A percentile compares a stretch with the other conserved stretches of the same genome.
Evolutionary conservation across 352 stramenopile genomes (phyloP).

Genomic region (Pythium volutum): DNA sequence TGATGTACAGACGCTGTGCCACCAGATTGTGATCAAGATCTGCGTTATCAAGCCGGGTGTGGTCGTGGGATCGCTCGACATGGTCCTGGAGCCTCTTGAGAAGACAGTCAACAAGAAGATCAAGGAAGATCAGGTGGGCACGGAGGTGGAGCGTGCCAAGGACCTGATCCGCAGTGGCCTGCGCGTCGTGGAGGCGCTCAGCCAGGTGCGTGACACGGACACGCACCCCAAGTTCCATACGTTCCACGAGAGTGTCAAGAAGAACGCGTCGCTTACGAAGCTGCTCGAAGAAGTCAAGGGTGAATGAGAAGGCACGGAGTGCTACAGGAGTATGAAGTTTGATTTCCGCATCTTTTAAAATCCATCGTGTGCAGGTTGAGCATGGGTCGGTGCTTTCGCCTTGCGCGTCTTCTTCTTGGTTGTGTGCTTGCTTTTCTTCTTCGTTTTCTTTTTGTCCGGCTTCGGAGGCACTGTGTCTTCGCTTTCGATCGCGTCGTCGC

Average conservation of each 20-base stretch:
- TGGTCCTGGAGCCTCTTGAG: constrained; percentile 91
- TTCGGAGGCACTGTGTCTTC: too few relatives aligned
- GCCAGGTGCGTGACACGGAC: constrained; percentile 64
- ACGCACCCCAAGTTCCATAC: constrained; percentile 67
- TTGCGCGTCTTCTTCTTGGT: constrained; percentile 8
- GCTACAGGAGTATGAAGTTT: neutral
- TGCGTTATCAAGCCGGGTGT: constrained; percentile 75
- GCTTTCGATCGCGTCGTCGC: neutral
- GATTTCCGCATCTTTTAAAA: constrained; percentile 25
- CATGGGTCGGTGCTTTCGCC: constrained; percentile 11
- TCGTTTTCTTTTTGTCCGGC: neutral
- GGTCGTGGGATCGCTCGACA: constrained; percentile 84
- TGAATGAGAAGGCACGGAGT: constrained; percentile 26
- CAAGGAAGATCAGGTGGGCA: constrained; percentile 94
- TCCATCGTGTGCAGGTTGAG: constrained; percentile 25
- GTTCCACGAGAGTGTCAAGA: constrained; percentile 65
- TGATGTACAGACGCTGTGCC: constrained; percentile 95
- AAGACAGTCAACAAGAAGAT: constrained; percentile 96
- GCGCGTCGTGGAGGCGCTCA: constrained; percentile 81
- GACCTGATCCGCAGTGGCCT: constrained; percentile 96
- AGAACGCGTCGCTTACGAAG: constrained; percentile 56
- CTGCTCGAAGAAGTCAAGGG: constrained; percentile 65
- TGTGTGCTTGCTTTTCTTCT: neutral
- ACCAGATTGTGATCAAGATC: constrained; percentile 97
- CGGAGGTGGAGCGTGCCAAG: constrained; percentile 94